phyloP scores from a whole-genome alignment of 2,329 filamentous ascomycete species.

The Diaporthe sp. region DNA sequence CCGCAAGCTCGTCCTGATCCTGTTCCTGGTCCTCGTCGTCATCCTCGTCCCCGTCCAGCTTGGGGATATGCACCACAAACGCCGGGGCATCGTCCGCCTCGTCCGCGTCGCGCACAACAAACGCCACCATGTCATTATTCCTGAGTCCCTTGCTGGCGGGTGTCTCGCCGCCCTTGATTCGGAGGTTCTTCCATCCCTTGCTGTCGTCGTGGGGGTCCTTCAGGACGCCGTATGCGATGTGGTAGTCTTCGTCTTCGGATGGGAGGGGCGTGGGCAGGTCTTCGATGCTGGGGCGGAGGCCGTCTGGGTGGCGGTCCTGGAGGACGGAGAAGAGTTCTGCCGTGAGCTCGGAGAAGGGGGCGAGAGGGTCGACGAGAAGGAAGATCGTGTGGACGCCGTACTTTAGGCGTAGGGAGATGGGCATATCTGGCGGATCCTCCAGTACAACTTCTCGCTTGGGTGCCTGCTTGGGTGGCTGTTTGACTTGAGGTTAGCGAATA shows the following conservation, averaged over 20 bases:
- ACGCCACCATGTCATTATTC: constrained; percentile 61
- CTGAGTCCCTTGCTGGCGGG: constrained; percentile 55
- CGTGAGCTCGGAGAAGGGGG: constrained; percentile 67
- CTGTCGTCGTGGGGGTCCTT: constrained; percentile 55
- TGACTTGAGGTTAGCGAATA: background rate
- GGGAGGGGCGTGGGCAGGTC: constrained; percentile 52
- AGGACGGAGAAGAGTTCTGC: constrained; percentile 68
- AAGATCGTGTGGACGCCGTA: constrained; percentile 77
- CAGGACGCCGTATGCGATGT: constrained; percentile 58
- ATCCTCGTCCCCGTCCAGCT: constrained; percentile 53
- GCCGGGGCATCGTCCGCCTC: constrained; percentile 49
- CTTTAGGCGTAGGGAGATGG: constrained; percentile 77
- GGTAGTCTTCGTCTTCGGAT: constrained; percentile 50
- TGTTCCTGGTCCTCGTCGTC: constrained; percentile 28
- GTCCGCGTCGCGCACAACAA: constrained; percentile 54
- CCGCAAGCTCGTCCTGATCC: constrained; percentile 37
- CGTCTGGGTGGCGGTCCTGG: constrained; percentile 64
- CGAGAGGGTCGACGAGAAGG: constrained; percentile 70
- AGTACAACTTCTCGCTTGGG: constrained; percentile 5
- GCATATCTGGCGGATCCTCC: constrained; percentile 52
- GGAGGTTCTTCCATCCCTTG: constrained; percentile 61
- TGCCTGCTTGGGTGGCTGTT: constrained; percentile 30
- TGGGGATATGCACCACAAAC: constrained; percentile 59
- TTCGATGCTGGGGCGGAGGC: constrained; percentile 52
- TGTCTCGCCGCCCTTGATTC: constrained; percentile 50